Percentiles rank a stretch among this genome's conserved stretches.
Conservation (phyloP, 176 grass and related monocot species). For the Hsuehochloa calcarea region DNA sequence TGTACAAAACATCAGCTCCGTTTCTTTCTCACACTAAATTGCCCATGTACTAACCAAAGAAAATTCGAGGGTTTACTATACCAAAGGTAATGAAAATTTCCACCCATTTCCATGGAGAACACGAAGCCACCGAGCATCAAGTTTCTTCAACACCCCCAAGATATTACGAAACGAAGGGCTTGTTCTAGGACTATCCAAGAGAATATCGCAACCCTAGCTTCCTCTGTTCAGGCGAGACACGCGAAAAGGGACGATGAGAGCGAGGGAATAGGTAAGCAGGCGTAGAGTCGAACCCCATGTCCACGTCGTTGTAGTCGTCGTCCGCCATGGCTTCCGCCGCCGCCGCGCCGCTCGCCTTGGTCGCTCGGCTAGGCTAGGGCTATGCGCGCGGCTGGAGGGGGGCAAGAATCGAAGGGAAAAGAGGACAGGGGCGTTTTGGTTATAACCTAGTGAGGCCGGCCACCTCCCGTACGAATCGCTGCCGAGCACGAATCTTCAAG, state of each 20-base stretch:
- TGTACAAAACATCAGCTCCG: background rate
- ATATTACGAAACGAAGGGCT: background rate
- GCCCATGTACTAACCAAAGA: background rate
- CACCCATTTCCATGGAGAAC: background rate
- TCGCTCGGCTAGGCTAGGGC: background rate
- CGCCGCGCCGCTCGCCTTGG: background rate
- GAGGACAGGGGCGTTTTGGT: background rate
- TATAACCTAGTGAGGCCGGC: no score
- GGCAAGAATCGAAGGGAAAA: background rate
- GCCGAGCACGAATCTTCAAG: background rate
- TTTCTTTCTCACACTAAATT: background rate
- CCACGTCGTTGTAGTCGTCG: slow-evolving; percentile 46
- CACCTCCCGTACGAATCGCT: background rate
- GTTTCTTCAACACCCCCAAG: background rate
- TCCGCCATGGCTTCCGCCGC: slow-evolving; percentile 40
- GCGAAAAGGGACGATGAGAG: no score
- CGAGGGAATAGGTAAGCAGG: background rate
- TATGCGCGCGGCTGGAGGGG: background rate
- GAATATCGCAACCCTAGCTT: slow-evolving; percentile 12
- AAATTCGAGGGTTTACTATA: background rate
- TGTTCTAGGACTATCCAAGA: background rate
- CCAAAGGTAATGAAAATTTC: background rate
- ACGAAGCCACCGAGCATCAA: no score
- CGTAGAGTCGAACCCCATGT: slow-evolving; percentile 28
- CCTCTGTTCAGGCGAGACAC: background rate